phyloP scores from a whole-genome alignment of 2,329 filamentous ascomycete species.

The Akanthomyces uredinophilus region DNA sequence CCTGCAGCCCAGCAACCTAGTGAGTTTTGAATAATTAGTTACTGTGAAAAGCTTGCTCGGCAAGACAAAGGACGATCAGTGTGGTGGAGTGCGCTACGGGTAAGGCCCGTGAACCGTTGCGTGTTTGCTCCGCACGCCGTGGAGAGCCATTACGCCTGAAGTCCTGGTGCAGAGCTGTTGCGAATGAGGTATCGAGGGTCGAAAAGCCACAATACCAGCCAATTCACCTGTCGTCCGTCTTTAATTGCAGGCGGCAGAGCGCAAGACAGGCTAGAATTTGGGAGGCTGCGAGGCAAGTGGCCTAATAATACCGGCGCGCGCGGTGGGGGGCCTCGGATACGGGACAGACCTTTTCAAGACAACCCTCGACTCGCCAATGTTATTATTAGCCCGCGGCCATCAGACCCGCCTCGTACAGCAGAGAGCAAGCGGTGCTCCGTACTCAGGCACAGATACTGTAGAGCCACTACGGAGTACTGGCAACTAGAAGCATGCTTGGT shows the following conservation, averaged over 20 bases:
- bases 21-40: too few species aligned
- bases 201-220: neutral
- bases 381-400: neutral
- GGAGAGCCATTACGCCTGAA: neutral
- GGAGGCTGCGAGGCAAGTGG: neutral
- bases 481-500: neutral
- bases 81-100: conserved; percentile 1
- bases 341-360: conserved; percentile 7
- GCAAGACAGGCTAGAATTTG: neutral
- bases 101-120: neutral
- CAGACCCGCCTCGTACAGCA: conserved; percentile 1
- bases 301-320: neutral
- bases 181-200: too few species aligned
- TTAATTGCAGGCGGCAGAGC: neutral
- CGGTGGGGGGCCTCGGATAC: conserved; percentile 9
- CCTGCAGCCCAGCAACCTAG: too few species aligned
- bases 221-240: neutral
- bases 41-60: neutral
- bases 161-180: too few species aligned
- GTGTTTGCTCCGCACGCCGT: neutral
- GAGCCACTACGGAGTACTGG: too few species aligned
- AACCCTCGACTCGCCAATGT: neutral
- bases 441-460: too few species aligned
- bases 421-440: neutral
- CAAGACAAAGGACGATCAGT: neutral